Conservation (phyloP, 352 stramenopile genomes). For the Globisporangium recalcitrans region DNA sequence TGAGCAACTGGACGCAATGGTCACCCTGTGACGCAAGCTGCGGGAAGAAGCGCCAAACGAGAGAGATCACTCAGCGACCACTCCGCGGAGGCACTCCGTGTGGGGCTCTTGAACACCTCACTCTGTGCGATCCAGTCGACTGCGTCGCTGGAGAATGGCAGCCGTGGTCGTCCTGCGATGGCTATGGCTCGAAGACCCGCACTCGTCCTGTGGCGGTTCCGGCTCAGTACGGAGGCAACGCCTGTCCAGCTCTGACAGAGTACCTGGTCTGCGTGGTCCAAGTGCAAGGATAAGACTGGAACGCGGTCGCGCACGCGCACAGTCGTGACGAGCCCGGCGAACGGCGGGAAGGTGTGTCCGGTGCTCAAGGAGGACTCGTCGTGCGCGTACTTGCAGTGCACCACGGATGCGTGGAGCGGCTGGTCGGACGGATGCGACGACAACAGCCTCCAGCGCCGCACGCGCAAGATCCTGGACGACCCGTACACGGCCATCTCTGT, state of each 20-base stretch:
- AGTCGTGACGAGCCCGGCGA: slow-evolving; percentile 21
- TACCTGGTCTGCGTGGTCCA: slow-evolving; percentile 22
- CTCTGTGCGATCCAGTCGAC: slow-evolving; percentile 35
- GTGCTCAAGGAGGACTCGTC: slow-evolving; percentile 12
- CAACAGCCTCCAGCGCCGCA: slow-evolving; percentile 29
- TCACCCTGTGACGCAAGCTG: slow-evolving; percentile 31
- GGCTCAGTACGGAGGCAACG: slow-evolving; percentile 36
- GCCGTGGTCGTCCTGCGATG: slow-evolving; percentile 29
- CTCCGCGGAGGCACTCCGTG: slow-evolving; percentile 30
- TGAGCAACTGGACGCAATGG: slow-evolving; percentile 40
- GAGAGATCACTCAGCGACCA: slow-evolving; percentile 27
- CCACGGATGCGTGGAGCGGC: slow-evolving; percentile 22
- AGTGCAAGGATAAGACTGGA: slow-evolving; percentile 20
- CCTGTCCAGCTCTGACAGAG: slow-evolving; percentile 25
- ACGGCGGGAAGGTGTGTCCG: slow-evolving; percentile 27
- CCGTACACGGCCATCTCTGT: slow-evolving; percentile 26
- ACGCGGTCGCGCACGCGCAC: slow-evolving; percentile 20
- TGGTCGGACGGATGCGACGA: slow-evolving; percentile 30
- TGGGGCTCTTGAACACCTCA: slow-evolving; percentile 28
- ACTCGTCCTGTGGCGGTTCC: slow-evolving; percentile 21
- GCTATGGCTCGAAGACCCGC: slow-evolving; percentile 27
- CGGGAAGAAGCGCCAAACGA: slow-evolving; percentile 36
- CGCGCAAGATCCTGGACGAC: slow-evolving; percentile 24
- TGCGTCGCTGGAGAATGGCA: slow-evolving; percentile 30
- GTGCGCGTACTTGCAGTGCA: slow-evolving; percentile 26